phyloP scores from a whole-genome alignment of 352 stramenopile species.

The Phytophthora nicotianae region DNA sequence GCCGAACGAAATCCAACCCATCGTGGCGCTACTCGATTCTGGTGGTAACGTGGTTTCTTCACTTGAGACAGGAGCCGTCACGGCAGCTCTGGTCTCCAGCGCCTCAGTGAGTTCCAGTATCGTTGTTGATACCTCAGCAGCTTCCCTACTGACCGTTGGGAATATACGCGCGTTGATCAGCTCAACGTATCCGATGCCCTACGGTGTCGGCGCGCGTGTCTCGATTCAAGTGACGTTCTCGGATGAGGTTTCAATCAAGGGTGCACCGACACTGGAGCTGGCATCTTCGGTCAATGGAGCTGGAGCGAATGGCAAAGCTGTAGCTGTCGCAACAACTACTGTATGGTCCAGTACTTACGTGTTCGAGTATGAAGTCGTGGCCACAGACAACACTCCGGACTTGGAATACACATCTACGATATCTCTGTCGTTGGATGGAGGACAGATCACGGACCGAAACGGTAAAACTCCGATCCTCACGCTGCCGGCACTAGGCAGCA shows the following conservation, averaged over 20 bases:
- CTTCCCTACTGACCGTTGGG: slow-evolving; percentile 50
- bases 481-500: slow-evolving; percentile 48
- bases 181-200: slow-evolving; percentile 52
- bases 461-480: slow-evolving; percentile 57
- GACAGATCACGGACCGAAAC: slow-evolving; percentile 75
- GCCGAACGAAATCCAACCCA: slow-evolving; percentile 69
- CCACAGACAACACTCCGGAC: slow-evolving; percentile 53
- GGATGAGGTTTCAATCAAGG: slow-evolving; percentile 70
- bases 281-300: slow-evolving; percentile 39
- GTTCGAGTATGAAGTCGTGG: slow-evolving; percentile 75
- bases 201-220: slow-evolving; percentile 66
- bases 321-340: slow-evolving; percentile 55
- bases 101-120: slow-evolving; percentile 63
- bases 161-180: slow-evolving; percentile 50
- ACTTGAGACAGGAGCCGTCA: slow-evolving; percentile 50
- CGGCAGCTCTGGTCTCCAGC: slow-evolving; percentile 66
- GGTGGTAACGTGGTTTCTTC: slow-evolving; percentile 70
- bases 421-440: slow-evolving; percentile 55
- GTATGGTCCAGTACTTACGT: slow-evolving; percentile 59
- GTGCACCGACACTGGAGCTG: slow-evolving; percentile 60
- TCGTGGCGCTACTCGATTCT: slow-evolving; percentile 65
- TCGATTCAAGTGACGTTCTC: slow-evolving; percentile 77
- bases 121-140: slow-evolving; percentile 62
- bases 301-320: slow-evolving; percentile 48
- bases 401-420: slow-evolving; percentile 70